A percentile compares a stretch with the other conserved stretches of the same genome.
phyloP scores from a whole-genome alignment of 345 rosid species.

The Bretschneidera sinensis region DNA sequence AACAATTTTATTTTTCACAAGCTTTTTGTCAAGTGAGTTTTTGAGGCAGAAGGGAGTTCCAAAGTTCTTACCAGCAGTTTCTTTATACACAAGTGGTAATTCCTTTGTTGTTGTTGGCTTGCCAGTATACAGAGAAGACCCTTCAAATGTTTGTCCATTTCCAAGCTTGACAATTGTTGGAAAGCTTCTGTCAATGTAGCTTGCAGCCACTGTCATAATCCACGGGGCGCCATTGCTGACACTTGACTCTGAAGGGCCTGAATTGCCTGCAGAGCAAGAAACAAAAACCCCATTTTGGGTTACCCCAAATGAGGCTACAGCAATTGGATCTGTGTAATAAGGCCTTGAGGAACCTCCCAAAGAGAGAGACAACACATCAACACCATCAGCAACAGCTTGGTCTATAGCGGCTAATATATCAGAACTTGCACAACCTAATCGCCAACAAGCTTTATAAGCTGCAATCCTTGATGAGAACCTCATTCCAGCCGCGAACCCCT shows the following conservation, averaged over 20 bases:
- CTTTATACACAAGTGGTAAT: conserved; percentile 41
- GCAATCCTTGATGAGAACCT: conserved; percentile 66
- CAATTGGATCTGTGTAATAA: conserved; percentile 46
- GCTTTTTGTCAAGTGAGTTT: conserved; percentile 24
- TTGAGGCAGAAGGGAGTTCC: conserved; percentile 40
- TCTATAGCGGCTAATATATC: conserved; percentile 73
- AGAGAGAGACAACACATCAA: conserved; percentile 72
- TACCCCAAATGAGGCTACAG: conserved; percentile 59
- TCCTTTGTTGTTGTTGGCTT: conserved; percentile 20
- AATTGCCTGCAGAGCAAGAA: conserved; percentile 77
- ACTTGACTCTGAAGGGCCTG: conserved; percentile 54
- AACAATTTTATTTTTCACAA: conserved; percentile 52
- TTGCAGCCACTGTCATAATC: conserved; percentile 88
- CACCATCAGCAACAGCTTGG: conserved; percentile 64
- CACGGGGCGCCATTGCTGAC: conserved; percentile 67
- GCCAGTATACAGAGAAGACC: conserved; percentile 49
- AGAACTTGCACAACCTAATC: conserved; percentile 44
- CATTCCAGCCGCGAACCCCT: conserved; percentile 64
- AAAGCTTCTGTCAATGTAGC: conserved; percentile 62
- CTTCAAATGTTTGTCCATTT: conserved; percentile 33
- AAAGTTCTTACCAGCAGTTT: conserved; percentile 41
- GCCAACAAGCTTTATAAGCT: conserved; percentile 72
- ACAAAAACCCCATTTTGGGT: conserved; percentile 57
- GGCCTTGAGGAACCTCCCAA: conserved; percentile 56
- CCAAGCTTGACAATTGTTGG: conserved; percentile 55